phyloP scores from a whole-genome alignment of 2,329 filamentous ascomycete species.

The Neonectria ditissima region DNA sequence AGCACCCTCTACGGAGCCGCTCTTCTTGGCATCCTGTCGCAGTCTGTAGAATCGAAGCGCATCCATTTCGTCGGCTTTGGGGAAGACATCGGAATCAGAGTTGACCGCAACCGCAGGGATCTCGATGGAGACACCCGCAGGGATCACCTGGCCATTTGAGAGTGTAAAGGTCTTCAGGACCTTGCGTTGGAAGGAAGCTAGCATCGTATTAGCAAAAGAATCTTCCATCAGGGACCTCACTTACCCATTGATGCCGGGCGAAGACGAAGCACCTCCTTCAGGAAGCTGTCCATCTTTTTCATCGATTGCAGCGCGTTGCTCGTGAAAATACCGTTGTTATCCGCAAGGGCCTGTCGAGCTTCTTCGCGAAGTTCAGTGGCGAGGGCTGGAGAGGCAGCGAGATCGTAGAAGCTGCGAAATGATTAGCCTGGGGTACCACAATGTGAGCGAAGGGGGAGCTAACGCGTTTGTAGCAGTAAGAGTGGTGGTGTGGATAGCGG shows the following conservation, averaged over 20 bases:
- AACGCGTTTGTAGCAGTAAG: constrained; percentile 58
- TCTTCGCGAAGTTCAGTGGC: constrained; percentile 65
- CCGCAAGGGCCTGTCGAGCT: constrained; percentile 53
- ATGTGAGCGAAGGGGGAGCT: constrained; percentile 17
- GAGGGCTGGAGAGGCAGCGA: constrained; percentile 63
- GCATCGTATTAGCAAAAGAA: neutral
- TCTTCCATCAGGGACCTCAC: constrained; percentile 15
- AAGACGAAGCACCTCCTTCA: constrained; percentile 52
- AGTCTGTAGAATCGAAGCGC: constrained; percentile 58
- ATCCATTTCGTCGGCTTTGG: constrained; percentile 54
- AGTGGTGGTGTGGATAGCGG: constrained; percentile 65
- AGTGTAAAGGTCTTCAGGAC: constrained; percentile 63
- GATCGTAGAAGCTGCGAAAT: constrained; percentile 58
- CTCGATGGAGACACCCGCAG: constrained; percentile 58
- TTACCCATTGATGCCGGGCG: constrained; percentile 49
- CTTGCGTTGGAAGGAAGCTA: constrained; percentile 62
- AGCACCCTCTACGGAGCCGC: constrained; percentile 31
- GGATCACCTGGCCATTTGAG: constrained; percentile 65
- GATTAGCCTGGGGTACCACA: neutral
- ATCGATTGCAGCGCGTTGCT: constrained; percentile 53
- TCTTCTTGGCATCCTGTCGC: constrained; percentile 43
- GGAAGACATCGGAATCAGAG: constrained; percentile 51
- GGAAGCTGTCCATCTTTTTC: constrained; percentile 56
- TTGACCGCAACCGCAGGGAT: constrained; percentile 52
- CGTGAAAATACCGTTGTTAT: constrained; percentile 49